Evolutionary conservation across 2,329 filamentous ascomycete genomes (phyloP).

Genomic region (Fusarium sp.): DNA sequence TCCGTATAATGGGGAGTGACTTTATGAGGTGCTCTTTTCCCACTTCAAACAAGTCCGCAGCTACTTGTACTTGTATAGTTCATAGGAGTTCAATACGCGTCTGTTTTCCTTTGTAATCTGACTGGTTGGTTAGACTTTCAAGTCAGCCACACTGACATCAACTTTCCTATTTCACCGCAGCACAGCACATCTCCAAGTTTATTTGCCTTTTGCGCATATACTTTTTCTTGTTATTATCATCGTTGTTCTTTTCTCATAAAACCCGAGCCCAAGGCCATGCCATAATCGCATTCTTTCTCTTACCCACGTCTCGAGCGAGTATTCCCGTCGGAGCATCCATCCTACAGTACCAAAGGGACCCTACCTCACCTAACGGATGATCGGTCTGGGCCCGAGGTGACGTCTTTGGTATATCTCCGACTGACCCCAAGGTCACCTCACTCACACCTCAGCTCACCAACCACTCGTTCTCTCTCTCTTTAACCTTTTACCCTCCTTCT

Average conservation of each 20-base stretch:
- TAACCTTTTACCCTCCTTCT: slow-evolving; percentile 26
- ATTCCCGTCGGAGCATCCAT: slow-evolving; percentile 12
- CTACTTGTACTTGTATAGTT: background rate
- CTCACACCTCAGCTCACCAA: slow-evolving; percentile 45
- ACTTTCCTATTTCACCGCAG: slow-evolving; percentile 5
- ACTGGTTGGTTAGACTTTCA: slow-evolving; percentile 19
- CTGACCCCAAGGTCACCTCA: slow-evolving; percentile 44
- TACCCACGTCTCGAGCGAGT: slow-evolving; percentile 6
- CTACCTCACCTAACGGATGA: slow-evolving; percentile 23
- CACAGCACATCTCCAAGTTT: slow-evolving; percentile 10
- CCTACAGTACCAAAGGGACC: background rate
- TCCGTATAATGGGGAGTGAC: slow-evolving; percentile 15
- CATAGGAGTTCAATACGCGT: background rate
- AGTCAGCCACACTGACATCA: slow-evolving; percentile 42
- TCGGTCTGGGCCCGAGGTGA: slow-evolving; percentile 39
- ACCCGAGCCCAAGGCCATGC: slow-evolving; percentile 14
- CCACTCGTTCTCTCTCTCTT: slow-evolving; percentile 17
- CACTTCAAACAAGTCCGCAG: background rate
- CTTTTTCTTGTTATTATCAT: slow-evolving; percentile 9
- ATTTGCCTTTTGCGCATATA: slow-evolving; percentile 26
- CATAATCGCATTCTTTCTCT: slow-evolving; percentile 8
- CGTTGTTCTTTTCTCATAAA: slow-evolving; percentile 17
- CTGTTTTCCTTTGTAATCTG: slow-evolving; percentile 16
- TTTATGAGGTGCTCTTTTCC: slow-evolving; percentile 37
- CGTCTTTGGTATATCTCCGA: slow-evolving; percentile 47